Evolutionary conservation across 225 moss, liverwort and hornwort genomes (phyloP).

Genomic region (Rhytidiadelphus loreus): DNA sequence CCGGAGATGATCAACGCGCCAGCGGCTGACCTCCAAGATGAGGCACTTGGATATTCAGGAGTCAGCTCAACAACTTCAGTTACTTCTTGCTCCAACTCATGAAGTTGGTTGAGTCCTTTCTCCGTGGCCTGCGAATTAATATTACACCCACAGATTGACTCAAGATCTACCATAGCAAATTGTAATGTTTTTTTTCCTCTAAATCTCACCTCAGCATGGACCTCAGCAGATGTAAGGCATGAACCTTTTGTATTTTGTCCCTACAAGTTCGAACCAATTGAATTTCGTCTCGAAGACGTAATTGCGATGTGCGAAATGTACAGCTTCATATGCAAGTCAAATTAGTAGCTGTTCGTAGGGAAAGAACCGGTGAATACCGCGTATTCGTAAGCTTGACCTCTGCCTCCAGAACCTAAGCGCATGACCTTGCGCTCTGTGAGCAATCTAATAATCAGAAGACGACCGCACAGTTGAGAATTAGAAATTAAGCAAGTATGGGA

Average conservation of each 20-base stretch:
- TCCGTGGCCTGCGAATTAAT: conserved; percentile 25
- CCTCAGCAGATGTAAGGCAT: not conserved
- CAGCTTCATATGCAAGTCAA: not conserved
- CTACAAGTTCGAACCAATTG: not conserved
- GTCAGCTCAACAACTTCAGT: conserved; percentile 10
- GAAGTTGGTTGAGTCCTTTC: conserved; percentile 23
- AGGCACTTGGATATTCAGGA: conserved; percentile 4
- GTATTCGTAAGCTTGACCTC: conserved; percentile 67
- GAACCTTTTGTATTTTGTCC: not conserved
- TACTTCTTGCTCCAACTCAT: not conserved
- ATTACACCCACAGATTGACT: not conserved
- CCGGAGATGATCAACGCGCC: not conserved
- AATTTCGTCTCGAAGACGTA: not conserved
- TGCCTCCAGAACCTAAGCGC: conserved; percentile 66
- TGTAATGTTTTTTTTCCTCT: not conserved
- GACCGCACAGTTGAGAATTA: not conserved
- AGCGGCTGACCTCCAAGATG: not conserved
- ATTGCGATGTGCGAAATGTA: not conserved
- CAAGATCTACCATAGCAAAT: not conserved
- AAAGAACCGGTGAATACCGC: conserved; percentile 23
- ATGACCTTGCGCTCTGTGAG: conserved; percentile 44
- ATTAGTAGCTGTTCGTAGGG: not conserved
- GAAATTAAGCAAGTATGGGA: not conserved
- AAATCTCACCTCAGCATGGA: not conserved
- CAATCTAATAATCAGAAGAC: conserved; percentile 28